Conservation (phyloP, 2,329 filamentous ascomycete genomes). For the Scedosporium dehoogii region DNA sequence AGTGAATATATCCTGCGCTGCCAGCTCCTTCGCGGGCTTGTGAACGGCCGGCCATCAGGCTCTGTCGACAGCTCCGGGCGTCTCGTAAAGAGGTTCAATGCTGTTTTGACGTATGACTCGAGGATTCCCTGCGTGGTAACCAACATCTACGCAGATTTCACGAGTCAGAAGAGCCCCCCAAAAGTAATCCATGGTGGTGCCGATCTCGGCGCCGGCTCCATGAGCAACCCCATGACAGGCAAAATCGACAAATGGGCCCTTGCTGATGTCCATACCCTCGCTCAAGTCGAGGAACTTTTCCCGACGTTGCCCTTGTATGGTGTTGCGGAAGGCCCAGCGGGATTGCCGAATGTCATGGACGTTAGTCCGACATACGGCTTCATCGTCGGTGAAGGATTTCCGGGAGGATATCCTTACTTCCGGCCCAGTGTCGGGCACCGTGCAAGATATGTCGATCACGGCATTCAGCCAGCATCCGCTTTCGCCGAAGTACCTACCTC, state of each 20-base stretch:
- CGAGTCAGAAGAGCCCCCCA: conserved; percentile 62
- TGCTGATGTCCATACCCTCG: conserved; percentile 62
- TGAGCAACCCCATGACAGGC: conserved; percentile 67
- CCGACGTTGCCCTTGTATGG: conserved; percentile 68
- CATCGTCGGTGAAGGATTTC: conserved; percentile 76
- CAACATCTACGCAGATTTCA: conserved; percentile 68
- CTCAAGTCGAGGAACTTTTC: conserved; percentile 69
- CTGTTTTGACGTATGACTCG: conserved; percentile 77
- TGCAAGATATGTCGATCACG: conserved; percentile 61
- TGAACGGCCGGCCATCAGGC: conserved; percentile 67
- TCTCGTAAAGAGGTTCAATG: conserved; percentile 55
- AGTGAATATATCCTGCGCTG: conserved; percentile 91
- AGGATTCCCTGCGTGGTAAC: conserved; percentile 72
- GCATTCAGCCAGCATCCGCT: conserved; percentile 49
- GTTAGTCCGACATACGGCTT: conserved; percentile 78
- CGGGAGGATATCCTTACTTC: conserved; percentile 72
- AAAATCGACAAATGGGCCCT: conserved; percentile 77
- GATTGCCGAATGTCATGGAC: conserved; percentile 79
- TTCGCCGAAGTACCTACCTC: conserved; percentile 69
- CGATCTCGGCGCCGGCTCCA: conserved; percentile 66
- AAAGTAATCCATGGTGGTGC: conserved; percentile 75
- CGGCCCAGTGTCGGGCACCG: conserved; percentile 64
- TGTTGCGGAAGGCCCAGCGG: conserved; percentile 66
- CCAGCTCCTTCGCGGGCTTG: conserved; percentile 69
- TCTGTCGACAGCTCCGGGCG: conserved; percentile 33